phyloP scores from a whole-genome alignment of 2,329 filamentous ascomycete genomes.

The Exophiala alcalophila region DNA sequence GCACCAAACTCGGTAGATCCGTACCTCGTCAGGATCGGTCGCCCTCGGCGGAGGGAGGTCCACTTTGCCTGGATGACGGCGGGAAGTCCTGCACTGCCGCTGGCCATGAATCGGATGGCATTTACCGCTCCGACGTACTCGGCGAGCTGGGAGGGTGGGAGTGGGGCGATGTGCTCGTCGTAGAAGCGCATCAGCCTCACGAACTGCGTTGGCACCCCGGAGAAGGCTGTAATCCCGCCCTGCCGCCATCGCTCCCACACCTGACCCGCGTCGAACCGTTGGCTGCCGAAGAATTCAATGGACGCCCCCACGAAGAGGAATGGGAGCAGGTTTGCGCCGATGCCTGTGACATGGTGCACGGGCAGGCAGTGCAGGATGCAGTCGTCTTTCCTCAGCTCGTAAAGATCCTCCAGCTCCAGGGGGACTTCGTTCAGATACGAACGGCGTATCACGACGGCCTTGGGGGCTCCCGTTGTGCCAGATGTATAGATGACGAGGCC shows the following conservation, averaged over 20 bases:
- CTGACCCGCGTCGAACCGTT: slow-evolving; percentile 36
- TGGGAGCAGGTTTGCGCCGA: slow-evolving; percentile 34
- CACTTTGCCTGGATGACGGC: slow-evolving; percentile 51
- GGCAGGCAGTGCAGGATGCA: slow-evolving; percentile 37
- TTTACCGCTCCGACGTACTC: slow-evolving; percentile 44
- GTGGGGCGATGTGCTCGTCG: slow-evolving; percentile 20
- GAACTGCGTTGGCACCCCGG: slow-evolving; percentile 42
- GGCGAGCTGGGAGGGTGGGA: slow-evolving; percentile 24
- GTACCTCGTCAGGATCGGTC: slow-evolving; percentile 42
- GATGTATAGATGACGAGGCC: slow-evolving; percentile 33
- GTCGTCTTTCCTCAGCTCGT: slow-evolving; percentile 30
- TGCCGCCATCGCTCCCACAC: slow-evolving; percentile 39
- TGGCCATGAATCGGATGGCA: slow-evolving; percentile 19
- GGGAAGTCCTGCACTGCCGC: slow-evolving; percentile 47
- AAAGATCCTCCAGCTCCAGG: slow-evolving; percentile 15
- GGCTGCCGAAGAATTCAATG: slow-evolving; percentile 42
- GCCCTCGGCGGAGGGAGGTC: slow-evolving; percentile 41
- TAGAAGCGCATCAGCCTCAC: slow-evolving; percentile 39
- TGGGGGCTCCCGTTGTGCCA: slow-evolving; percentile 29
- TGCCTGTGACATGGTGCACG: slow-evolving; percentile 33
- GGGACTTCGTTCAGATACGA: slow-evolving; percentile 27
- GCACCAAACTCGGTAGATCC: slow-evolving; percentile 45
- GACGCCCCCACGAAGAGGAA: slow-evolving; percentile 40
- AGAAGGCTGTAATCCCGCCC: slow-evolving; percentile 37
- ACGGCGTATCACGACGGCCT: slow-evolving; percentile 25